phyloP scores from a whole-genome alignment of 768 basidiomycete species.

The Pleurotus djamor region DNA sequence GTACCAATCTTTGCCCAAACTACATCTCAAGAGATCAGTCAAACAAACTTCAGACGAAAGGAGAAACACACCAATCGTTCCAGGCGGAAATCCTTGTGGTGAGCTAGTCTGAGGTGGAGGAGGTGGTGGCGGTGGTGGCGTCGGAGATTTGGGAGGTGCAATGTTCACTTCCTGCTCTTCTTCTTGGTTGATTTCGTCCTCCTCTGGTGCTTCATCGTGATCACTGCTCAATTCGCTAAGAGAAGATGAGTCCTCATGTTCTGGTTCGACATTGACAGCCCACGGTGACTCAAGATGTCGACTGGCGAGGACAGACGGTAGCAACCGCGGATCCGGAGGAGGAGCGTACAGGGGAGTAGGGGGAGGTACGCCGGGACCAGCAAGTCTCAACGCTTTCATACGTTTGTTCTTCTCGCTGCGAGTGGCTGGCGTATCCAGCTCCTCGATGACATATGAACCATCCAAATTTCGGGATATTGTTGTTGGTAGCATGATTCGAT shows the following conservation, averaged over 20 bases:
- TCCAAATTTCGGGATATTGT: slow-evolving; percentile 29
- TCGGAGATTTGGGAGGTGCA: neutral
- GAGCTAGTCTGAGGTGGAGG: neutral
- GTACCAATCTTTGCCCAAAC: slow-evolving; percentile 85
- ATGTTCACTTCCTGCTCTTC: too few relatives aligned
- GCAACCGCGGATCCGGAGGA: neutral
- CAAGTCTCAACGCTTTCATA: slow-evolving; percentile 32
- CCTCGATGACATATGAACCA: slow-evolving; percentile 64
- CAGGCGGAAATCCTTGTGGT: neutral
- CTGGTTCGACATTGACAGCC: neutral
- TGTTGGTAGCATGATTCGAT: slow-evolving; percentile 14
- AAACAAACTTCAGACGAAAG: neutral
- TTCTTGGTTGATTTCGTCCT: neutral
- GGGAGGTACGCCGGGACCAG: slow-evolving; percentile 7
- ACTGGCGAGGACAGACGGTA: neutral
- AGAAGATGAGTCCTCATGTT: neutral
- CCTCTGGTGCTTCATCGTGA: neutral
- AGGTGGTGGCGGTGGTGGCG: neutral
- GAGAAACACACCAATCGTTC: slow-evolving; percentile 38
- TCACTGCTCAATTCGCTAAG: slow-evolving; percentile 5
- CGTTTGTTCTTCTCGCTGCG: slow-evolving; percentile 55
- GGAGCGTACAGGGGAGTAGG: neutral
- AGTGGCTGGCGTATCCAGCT: slow-evolving; percentile 69
- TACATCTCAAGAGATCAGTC: slow-evolving; percentile 20
- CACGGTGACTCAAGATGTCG: neutral